Conservation (phyloP, 345 rosid species). For the Clausena lansium region DNA sequence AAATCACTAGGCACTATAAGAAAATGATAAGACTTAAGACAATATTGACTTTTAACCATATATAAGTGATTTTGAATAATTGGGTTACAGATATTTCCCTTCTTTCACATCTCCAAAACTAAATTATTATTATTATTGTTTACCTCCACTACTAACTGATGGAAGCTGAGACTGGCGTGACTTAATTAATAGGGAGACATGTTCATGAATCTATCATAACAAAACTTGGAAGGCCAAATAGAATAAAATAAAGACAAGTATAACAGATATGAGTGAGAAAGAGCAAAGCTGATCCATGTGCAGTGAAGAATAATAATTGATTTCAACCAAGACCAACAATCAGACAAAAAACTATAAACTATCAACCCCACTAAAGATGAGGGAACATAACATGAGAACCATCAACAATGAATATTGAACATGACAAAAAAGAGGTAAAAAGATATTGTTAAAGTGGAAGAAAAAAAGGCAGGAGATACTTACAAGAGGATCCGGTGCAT, state of each 20-base stretch:
- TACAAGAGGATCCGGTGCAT: slow-evolving; percentile 95
- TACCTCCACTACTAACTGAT: slow-evolving; percentile 4
- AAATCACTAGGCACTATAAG: background rate
- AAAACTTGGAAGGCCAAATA: slow-evolving; percentile 1
- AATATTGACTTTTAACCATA: background rate
- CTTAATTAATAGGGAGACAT: slow-evolving; percentile 14
- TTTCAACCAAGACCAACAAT: slow-evolving; percentile 25
- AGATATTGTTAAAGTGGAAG: background rate
- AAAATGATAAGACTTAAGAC: slow-evolving; percentile 1
- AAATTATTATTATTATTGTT: slow-evolving; percentile 5
- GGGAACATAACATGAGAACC: slow-evolving; percentile 36
- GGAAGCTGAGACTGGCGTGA: slow-evolving; percentile 15
- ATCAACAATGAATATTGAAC: slow-evolving; percentile 19
- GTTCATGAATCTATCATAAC: slow-evolving; percentile 15
- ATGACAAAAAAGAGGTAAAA: slow-evolving; percentile 21
- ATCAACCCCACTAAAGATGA: slow-evolving; percentile 28
- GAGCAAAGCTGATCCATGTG: slow-evolving; percentile 37
- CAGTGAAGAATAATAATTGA: slow-evolving; percentile 32
- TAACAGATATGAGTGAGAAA: slow-evolving; percentile 27
- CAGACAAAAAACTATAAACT: slow-evolving; percentile 13
- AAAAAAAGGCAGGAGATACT: slow-evolving; percentile 25
- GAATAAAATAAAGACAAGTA: slow-evolving; percentile 20
- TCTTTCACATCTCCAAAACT: slow-evolving; percentile 1
- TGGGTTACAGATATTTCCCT: slow-evolving; percentile 8
- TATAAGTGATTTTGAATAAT: background rate